These are phyloP conservation scores for Yamagishiella unicocca DNA, from an alignment of 139 green algal species.

Conservation along the genomic window DNA sequence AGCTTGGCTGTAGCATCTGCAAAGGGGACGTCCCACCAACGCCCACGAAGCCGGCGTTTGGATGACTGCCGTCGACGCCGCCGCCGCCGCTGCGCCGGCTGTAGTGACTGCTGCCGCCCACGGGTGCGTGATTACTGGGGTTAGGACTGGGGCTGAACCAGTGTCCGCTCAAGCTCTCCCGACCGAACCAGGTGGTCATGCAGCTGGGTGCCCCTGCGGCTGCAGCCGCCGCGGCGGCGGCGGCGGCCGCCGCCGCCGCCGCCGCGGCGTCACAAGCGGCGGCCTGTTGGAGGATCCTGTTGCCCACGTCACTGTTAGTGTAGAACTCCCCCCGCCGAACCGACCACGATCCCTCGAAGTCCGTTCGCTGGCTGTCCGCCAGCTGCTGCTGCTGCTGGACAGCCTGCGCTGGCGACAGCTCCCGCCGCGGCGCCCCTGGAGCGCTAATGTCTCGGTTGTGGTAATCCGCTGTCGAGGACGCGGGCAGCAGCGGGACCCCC, in stretches of 20 bases:
- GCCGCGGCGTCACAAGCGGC: background rate
- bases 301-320: background rate
- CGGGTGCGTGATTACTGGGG: background rate
- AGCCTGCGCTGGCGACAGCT: too few relatives aligned
- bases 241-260: background rate
- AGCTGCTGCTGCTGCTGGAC: background rate
- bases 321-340: background rate
- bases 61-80: too few relatives aligned
- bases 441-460: background rate
- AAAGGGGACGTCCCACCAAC: too few relatives aligned
- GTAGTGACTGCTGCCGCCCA: background rate
- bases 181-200: background rate
- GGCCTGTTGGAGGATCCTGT: background rate
- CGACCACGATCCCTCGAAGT: conserved; percentile 9
- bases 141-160: conserved; percentile 17
- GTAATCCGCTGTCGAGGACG: background rate
- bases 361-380: background rate
- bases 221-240: background rate
- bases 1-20: too few relatives aligned
- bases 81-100: too few relatives aligned
- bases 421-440: too few relatives aligned
- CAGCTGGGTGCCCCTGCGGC: background rate
- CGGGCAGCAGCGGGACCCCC: background rate
- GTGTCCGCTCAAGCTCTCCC: background rate
- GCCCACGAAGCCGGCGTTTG: too few relatives aligned